A percentile compares a stretch with the other conserved stretches of the same genome.
Conservation (phyloP, 2,329 filamentous ascomycete species). For the Penicillium italicum region DNA sequence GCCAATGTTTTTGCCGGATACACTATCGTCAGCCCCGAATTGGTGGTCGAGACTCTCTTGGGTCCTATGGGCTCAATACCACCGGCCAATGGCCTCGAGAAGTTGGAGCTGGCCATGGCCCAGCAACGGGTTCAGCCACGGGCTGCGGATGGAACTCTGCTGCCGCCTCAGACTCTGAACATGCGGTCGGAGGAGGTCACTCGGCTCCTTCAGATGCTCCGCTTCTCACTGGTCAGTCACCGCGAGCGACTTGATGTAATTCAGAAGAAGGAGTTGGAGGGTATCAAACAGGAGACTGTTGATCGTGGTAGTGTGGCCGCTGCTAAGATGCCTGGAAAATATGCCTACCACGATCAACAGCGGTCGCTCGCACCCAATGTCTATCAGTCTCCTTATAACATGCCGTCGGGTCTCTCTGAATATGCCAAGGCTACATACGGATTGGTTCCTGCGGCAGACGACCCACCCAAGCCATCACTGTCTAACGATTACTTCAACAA, state of each 20-base stretch:
- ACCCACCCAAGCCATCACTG: conserved; percentile 39
- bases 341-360: conserved; percentile 41
- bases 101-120: conserved; percentile 44
- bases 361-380: conserved; percentile 37
- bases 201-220: conserved; percentile 43
- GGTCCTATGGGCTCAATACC: conserved; percentile 42
- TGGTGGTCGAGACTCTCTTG: conserved; percentile 43
- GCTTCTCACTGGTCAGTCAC: conserved; percentile 43
- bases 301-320: conserved; percentile 30
- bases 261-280: conserved; percentile 38
- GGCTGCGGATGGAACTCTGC: conserved; percentile 37
- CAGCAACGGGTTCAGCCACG: conserved; percentile 43
- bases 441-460: conserved; percentile 33
- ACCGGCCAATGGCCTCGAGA: conserved; percentile 42
- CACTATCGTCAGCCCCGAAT: conserved; percentile 42
- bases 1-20: conserved; percentile 45
- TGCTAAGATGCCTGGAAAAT: conserved; percentile 37
- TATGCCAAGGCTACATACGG: conserved; percentile 41
- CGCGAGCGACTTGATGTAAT: conserved; percentile 39
- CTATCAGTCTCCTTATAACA: conserved; percentile 45
- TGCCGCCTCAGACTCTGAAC: conserved; percentile 41
- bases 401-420: conserved; percentile 42
- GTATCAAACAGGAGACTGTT: conserved; percentile 32
- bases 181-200: conserved; percentile 45
- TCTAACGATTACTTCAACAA: conserved; percentile 43